Evolutionary conservation across 202 grass and related monocot genomes (phyloP).

Genomic region (Miscanthus sacchariflorus): DNA sequence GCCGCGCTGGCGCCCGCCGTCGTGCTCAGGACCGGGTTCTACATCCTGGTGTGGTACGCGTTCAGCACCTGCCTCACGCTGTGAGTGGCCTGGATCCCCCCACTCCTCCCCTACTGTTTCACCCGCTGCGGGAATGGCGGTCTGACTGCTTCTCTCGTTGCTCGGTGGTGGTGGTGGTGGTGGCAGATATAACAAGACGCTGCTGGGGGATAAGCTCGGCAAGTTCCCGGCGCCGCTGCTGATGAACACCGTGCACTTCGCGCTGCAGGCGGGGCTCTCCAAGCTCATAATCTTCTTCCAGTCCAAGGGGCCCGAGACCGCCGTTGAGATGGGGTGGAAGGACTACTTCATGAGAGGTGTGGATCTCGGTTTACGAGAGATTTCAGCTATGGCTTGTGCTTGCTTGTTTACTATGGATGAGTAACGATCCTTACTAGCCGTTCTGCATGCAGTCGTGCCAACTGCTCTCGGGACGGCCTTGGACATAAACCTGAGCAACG

Average conservation of each 20-base stretch:
- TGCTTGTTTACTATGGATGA: neutral
- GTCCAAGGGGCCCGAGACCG: constrained; percentile 54
- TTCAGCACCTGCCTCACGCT: constrained; percentile 99
- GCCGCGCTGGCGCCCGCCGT: constrained; percentile 65
- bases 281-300: constrained; percentile 84
- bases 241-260: constrained; percentile 99
- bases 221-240: constrained; percentile 98
- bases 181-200: constrained; percentile 93
- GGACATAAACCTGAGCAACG: constrained; percentile 99
- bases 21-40: constrained; percentile 78
- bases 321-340: constrained; percentile 88
- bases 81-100: constrained; percentile 59
- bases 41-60: constrained; percentile 96
- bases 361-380: neutral
- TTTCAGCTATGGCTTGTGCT: neutral
- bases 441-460: constrained; percentile 94
- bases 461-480: constrained; percentile 94
- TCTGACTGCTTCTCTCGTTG: constrained; percentile 24
- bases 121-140: neutral
- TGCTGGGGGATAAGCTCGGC: constrained; percentile 97
- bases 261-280: constrained; percentile 92
- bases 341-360: constrained; percentile 97
- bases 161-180: neutral
- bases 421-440: constrained; percentile 20
- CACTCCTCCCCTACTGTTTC: neutral